Conservation (phyloP, 805 yeast genomes). For the Barnettozyma vustinii region DNA sequence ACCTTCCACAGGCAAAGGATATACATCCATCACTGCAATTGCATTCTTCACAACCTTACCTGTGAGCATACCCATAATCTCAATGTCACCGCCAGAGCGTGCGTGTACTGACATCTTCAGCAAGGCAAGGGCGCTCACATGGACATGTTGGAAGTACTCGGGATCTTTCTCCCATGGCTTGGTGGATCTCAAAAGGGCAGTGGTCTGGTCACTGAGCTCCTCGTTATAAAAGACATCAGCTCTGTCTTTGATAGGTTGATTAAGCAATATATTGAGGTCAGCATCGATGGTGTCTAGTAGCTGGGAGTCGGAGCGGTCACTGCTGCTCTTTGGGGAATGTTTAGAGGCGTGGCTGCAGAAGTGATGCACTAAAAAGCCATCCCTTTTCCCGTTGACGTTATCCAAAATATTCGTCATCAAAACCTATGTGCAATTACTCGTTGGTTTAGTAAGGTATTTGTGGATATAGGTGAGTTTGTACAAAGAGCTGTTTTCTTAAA, state of each 20-base stretch:
- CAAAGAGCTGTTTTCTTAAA: background rate
- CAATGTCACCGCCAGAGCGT: constrained; percentile 76
- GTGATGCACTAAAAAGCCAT: constrained; percentile 9
- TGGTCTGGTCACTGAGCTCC: constrained; percentile 5
- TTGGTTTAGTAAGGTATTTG: background rate
- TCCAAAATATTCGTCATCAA: background rate
- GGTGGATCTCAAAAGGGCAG: constrained; percentile 15
- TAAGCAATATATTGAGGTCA: constrained; percentile 13
- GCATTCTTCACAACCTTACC: constrained; percentile 58
- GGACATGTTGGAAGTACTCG: constrained; percentile 54
- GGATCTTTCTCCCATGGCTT: constrained; percentile 57
- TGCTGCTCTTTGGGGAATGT: background rate
- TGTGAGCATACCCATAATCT: constrained; percentile 92
- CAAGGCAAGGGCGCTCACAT: constrained; percentile 66
- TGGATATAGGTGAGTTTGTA: background rate
- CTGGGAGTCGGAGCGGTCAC: constrained; percentile 5
- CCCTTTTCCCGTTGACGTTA: constrained; percentile 9
- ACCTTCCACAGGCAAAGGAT: constrained; percentile 89
- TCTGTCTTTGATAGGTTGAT: constrained; percentile 12
- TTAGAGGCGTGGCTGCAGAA: constrained; percentile 1
- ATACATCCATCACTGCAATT: constrained; percentile 73
- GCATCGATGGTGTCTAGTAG: constrained; percentile 11
- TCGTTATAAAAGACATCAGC: constrained; percentile 16
- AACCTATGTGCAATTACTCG: too few relatives aligned
- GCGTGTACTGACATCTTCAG: constrained; percentile 79